Evolutionary conservation across 768 basidiomycete genomes (phyloP), one percentile per base, ranked within the genome.

Genomic region (Tricholoma saponaceum): DNA sequence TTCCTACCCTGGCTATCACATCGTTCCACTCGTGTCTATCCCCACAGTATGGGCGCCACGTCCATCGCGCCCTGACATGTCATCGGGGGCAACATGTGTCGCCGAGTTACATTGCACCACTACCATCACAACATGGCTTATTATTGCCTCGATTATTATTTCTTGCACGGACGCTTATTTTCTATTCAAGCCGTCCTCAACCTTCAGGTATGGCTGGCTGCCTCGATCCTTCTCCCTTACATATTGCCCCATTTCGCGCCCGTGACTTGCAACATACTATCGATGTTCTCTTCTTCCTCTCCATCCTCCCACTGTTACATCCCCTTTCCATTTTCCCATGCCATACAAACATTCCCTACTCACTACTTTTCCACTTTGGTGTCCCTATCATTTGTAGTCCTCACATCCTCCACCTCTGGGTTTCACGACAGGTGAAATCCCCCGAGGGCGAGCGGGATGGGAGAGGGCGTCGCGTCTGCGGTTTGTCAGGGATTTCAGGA

Each of bases 151-250:
- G 59, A 59, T 56, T 44, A 5, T 67, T 67, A 68, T 73, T 79
- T 72, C 70, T 72, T 71, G 76, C 73, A 87, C 86, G 88, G 88
- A 90, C 88, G 88, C 87, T 86, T 73, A 81, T 81, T 85, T n/a
- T 82, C 71, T 76, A 78, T 86, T 83, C 83, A 85, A 50, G 69
- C 66, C 64, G 65, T 60, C 59, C 61, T 49, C 55, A 41, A 41
- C 46, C 39, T 62, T 59, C 33, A 59, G 49, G 58, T 49, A 39
- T 30, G 62, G 52, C 20, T 52, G 64, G 65, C 59, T 52, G 66
- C 65, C 63, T 63, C 55, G 61, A 59, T 64, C 62, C 62, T 58
- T 59, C 41, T 57, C 63, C 43, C 47, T 63, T 57, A 60, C 60
- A 52, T 67, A 66, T 54, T 55, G 46, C 64, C 55, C 39, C 59